phyloP scores from a whole-genome alignment of 257 asterid genomes.

The Solanum pinnatisectum region DNA sequence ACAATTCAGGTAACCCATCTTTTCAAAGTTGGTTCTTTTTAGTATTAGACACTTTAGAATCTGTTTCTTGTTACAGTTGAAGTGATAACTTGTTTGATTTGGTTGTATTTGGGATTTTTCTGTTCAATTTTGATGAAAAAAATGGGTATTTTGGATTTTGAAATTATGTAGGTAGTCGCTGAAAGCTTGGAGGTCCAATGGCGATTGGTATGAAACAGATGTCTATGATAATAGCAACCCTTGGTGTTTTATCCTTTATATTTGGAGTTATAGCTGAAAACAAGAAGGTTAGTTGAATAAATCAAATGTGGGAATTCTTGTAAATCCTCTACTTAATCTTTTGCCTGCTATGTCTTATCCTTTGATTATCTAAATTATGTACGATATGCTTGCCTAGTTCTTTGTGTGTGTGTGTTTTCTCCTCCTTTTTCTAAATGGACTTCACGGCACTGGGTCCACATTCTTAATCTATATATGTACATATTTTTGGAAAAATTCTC shows the following conservation, averaged over 20 bases:
- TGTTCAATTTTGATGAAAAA: background rate
- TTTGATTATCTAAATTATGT: background rate
- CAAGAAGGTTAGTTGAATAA: conserved; percentile 3
- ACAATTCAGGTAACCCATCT: background rate
- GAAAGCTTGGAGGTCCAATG: conserved; percentile 18
- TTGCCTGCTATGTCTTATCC: background rate
- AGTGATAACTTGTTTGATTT: background rate
- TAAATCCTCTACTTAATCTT: background rate
- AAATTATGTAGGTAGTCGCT: conserved; percentile 9
- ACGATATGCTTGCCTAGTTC: background rate
- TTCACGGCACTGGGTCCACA: background rate
- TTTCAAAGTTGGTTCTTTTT: background rate
- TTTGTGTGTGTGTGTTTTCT: background rate
- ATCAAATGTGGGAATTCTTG: background rate
- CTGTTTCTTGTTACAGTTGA: background rate
- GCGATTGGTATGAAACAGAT: conserved; percentile 44
- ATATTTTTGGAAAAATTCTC: background rate
- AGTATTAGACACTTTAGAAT: background rate
- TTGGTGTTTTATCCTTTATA: conserved; percentile 46
- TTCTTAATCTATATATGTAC: background rate
- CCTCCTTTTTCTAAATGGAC: background rate
- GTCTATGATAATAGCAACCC: conserved; percentile 38
- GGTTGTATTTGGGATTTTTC: background rate
- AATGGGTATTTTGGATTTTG: background rate
- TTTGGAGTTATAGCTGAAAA: conserved; percentile 52